Percentiles rank a stretch among this genome's conserved stretches.
These are phyloP conservation scores for Albifimbria verrucaria DNA, from an alignment of 2,329 filamentous ascomycete species.

Conservation along the genomic window DNA sequence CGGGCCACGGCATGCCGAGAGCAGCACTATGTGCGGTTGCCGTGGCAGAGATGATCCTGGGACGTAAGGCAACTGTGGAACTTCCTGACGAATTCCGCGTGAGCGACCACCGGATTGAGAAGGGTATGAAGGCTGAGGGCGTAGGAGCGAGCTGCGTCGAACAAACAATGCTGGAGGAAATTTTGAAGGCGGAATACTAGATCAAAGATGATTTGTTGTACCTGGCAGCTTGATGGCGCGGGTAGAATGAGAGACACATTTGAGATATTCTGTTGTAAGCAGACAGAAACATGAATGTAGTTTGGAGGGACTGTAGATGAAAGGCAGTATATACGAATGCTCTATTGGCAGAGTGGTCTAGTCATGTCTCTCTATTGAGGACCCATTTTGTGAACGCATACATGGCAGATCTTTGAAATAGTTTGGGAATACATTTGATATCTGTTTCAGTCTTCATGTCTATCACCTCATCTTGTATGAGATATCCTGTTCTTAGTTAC, in stretches of 20 bases:
- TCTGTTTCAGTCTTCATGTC: too few species aligned
- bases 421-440: too few species aligned
- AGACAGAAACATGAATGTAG: too few species aligned
- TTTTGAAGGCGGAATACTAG: background rate
- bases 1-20: conserved; percentile 75
- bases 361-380: too few species aligned
- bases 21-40: conserved; percentile 64
- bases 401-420: too few species aligned
- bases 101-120: conserved; percentile 27
- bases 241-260: background rate
- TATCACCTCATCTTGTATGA: too few species aligned
- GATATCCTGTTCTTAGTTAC: too few species aligned
- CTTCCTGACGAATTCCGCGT: conserved; percentile 41
- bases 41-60: conserved; percentile 57
- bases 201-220: background rate
- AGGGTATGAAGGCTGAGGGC: conserved; percentile 17
- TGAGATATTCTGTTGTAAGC: too few species aligned
- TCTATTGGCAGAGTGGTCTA: too few species aligned
- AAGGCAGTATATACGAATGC: too few species aligned
- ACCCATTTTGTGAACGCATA: too few species aligned
- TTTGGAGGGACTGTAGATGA: too few species aligned
- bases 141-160: background rate
- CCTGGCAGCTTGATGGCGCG: background rate
- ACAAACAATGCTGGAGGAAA: background rate
- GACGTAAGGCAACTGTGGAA: conserved; percentile 32